Percentiles rank a stretch among this genome's conserved stretches.
Conservation (phyloP, 139 green algal genomes). For the Chlorella ohadii region DNA sequence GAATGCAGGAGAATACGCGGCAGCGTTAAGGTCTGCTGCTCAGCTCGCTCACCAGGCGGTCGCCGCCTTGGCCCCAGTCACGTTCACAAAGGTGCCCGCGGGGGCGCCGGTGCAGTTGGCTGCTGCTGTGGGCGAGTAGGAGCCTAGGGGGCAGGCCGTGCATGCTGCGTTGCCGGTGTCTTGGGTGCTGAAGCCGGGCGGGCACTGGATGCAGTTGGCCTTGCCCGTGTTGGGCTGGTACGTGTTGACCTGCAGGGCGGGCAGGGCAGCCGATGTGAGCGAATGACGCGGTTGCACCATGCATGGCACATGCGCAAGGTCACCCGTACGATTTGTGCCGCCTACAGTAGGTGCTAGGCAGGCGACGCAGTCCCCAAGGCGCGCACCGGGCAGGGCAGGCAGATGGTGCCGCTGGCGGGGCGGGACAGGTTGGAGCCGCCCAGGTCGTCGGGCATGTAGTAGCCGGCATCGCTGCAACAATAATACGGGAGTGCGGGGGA, state of each 20-base stretch:
- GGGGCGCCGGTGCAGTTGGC: neutral
- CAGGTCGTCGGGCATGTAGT: slow-evolving; percentile 6
- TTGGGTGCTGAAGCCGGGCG: neutral
- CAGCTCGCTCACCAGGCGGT: neutral
- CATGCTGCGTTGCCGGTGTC: neutral
- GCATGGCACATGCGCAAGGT: too few relatives aligned
- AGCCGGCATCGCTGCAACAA: neutral
- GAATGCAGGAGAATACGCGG: too few relatives aligned
- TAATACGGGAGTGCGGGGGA: too few relatives aligned
- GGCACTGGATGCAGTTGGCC: neutral
- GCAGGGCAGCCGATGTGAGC: neutral
- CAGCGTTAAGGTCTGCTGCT: too few relatives aligned
- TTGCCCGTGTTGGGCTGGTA: neutral
- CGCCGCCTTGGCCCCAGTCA: neutral
- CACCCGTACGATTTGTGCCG: too few relatives aligned
- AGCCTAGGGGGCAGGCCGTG: slow-evolving; percentile 1
- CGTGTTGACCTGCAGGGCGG: neutral
- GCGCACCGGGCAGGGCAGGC: slow-evolving; percentile 13
- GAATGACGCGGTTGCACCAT: too few relatives aligned
- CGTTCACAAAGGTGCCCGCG: neutral
- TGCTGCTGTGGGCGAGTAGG: neutral
- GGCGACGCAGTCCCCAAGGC: neutral
- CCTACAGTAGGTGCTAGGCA: too few relatives aligned
- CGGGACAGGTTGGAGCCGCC: neutral
- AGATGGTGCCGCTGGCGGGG: neutral